Percentiles rank a stretch among this genome's conserved stretches.
Evolutionary conservation across 2,329 filamentous ascomycete species (phyloP).

Genomic region (Proliferodiscus dingleyae): DNA sequence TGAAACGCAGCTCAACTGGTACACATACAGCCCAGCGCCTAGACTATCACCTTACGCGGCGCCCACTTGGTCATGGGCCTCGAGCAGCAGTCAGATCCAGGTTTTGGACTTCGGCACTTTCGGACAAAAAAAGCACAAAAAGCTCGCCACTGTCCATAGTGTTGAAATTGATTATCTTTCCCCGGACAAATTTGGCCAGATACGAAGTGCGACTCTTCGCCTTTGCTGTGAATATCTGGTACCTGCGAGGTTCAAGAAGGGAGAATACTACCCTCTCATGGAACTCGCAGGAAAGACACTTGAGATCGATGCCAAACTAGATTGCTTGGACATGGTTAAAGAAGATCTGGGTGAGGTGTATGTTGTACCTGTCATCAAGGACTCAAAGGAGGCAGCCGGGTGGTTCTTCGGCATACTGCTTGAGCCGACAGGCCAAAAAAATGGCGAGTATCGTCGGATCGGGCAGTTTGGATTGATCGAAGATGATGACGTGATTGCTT

Average conservation of each 20-base stretch:
- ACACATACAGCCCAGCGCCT: too few relatives aligned
- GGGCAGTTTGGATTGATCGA: neutral
- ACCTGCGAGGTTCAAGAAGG: neutral
- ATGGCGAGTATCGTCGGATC: neutral
- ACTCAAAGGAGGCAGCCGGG: neutral
- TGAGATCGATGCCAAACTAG: neutral
- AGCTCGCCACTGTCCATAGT: neutral
- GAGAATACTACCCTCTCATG: too few relatives aligned
- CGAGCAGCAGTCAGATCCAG: slow-evolving; percentile 5
- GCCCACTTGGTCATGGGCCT: slow-evolving; percentile 16
- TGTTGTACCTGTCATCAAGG: neutral
- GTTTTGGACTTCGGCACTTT: too few relatives aligned
- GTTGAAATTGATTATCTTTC: neutral
- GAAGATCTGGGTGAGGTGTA: neutral
- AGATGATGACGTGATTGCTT: too few relatives aligned
- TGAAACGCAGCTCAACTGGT: slow-evolving; percentile 13
- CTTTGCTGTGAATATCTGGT: neutral
- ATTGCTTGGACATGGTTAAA: neutral
- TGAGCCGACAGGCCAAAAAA: neutral
- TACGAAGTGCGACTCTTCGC: neutral
- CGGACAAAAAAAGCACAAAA: neutral
- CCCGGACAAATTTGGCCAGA: neutral
- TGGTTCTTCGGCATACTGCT: neutral
- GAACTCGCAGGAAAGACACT: neutral
- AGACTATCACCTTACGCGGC: slow-evolving; percentile 10